Evolutionary conservation across 108 stramenopile genomes (phyloP), one percentile per base, ranked within the genome.

Genomic region (Bacterosira constricta): DNA sequence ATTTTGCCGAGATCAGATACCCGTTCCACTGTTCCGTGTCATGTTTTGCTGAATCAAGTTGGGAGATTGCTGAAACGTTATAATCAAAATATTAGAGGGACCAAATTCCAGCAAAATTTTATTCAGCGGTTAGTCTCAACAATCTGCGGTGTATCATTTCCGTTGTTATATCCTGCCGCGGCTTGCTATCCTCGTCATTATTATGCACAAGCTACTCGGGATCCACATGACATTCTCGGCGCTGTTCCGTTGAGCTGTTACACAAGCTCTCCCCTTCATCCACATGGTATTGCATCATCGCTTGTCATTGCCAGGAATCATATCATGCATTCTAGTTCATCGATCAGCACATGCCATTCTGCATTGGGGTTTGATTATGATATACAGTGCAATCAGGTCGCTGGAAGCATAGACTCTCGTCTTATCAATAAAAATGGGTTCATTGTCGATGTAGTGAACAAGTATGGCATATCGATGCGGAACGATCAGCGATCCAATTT

Each of bases 21-120:
- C n/a, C n/a, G n/a, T n/a, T n/a, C n/a, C n/a, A n/a, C n/a, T 2
- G 58, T 38, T 23, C 58, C 58, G 10, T 7, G 36, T 36, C 58
- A 64, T 34, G 63, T 64, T 25, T 29, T 64, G 11, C 30, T 64
- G 39, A 64, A 64, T 31, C 63, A 64, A 42, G 41, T 46, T 35
- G 63, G 63, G 26, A 42, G 26, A 26, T 27, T 64, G 4, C 30
- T 39, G 12, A 50, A 41, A 17, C 18, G 63, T 17, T 50, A 34
- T 29, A 64, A 64, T 42, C 39, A 47, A 29, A 26, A 42, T 21
- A 46, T 64, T 21, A 32, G 18, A 3, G 63, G 63, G 15, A 64
- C 26, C 4, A 38, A 49, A 17, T 46, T 23, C 6, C 45, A 64
- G 63, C 45, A 50, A 32, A 41, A 64, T 31, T 64, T 64, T 23